Base-by-base conservation (phyloP, 2,329 filamentous ascomycete genomes). In the Camillea tinctor region DNA sequence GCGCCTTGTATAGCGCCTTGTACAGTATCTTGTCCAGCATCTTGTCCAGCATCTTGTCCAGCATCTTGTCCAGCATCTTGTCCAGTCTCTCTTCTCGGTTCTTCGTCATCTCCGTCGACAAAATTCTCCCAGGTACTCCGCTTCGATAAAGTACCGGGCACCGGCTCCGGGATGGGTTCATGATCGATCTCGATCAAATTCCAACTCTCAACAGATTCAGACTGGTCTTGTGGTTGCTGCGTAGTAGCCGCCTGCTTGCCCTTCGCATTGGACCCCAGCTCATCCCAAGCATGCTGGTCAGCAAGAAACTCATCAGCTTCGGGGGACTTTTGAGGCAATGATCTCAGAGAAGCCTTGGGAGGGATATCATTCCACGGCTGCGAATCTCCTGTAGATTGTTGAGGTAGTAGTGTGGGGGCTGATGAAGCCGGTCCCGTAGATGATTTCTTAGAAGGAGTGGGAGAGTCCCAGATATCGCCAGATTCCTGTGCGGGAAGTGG, bases 171-270 rank as follows among this genome's bases (percentile, higher is more conserved):
- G 3, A 62, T 61, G 9, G 69, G 57, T 21, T 79, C 80, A 20
- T 75, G 68, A 48, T 84, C 82, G 53, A 84, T 78, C 57, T 84
- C 82, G 53, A 84, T 78, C 57, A 84, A 60, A 57, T 80, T 84
- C 82, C 82, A 85, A 48, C 80, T 81, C 5, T 83, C 79, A 7
- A 64, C 64, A 4, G 67, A 65, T 59, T 64, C 61, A 15, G 62
- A 61, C 57, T 64, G 62, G 6, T 64, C 55, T 21, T 68, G 64
- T 6, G 68, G 56, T 17, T 66, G 60, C n/a, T 44, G 36, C 2
- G 64, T 36, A 5, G 66, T 63, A 3, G 69, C 64, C 1, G 73
- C 73, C 22, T 68, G 73, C 58, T 82, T 84, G 1, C 74, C 79
- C 60, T 81, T 82, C 22, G 74, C 73, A 4, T 69, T 56, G 0